A percentile compares a stretch with the other conserved stretches of the same genome.
Conservation (phyloP, 208 protist genomes). For the Leishmania tropica region DNA sequence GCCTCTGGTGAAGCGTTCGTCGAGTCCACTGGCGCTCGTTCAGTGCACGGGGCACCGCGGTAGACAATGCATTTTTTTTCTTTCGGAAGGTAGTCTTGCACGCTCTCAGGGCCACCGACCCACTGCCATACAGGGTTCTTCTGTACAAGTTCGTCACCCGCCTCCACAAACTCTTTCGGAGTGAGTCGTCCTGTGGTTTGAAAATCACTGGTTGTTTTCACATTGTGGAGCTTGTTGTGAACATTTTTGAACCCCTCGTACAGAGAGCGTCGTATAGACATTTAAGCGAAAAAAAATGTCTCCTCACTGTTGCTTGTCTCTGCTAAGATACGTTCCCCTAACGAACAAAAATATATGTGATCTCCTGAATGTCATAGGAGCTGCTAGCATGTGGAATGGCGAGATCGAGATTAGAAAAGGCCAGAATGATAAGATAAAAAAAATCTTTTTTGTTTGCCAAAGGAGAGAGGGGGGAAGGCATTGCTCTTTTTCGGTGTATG, state of each 20-base stretch:
- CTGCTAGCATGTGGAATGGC: not conserved
- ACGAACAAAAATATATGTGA: not conserved
- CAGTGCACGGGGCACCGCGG: constrained; percentile 52
- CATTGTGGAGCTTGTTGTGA: constrained; percentile 53
- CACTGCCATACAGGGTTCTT: constrained; percentile 97
- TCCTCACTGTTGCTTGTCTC: not conserved
- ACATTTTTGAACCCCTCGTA: constrained; percentile 69
- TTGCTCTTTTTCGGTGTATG: not conserved
- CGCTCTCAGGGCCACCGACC: constrained; percentile 78
- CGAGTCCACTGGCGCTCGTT: constrained; percentile 39
- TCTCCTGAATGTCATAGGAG: not conserved
- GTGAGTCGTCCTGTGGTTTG: constrained; percentile 66
- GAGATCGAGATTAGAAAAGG: not conserved
- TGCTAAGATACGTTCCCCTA: not conserved
- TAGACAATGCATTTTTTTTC: constrained; percentile 97
- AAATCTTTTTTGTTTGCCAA: not conserved
- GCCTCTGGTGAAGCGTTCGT: constrained; percentile 3
- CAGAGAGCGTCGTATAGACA: constrained; percentile 38
- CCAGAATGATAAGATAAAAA: not conserved
- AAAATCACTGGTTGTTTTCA: constrained; percentile 57
- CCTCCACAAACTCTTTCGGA: constrained; percentile 93
- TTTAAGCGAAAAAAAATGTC: not conserved
- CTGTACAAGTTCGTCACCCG: constrained; percentile 94
- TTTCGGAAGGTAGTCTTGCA: constrained; percentile 88
- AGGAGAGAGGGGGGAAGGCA: not conserved